Evolutionary conservation across 2,329 filamentous ascomycete species (phyloP).

Genomic region (Xylaria sp.): DNA sequence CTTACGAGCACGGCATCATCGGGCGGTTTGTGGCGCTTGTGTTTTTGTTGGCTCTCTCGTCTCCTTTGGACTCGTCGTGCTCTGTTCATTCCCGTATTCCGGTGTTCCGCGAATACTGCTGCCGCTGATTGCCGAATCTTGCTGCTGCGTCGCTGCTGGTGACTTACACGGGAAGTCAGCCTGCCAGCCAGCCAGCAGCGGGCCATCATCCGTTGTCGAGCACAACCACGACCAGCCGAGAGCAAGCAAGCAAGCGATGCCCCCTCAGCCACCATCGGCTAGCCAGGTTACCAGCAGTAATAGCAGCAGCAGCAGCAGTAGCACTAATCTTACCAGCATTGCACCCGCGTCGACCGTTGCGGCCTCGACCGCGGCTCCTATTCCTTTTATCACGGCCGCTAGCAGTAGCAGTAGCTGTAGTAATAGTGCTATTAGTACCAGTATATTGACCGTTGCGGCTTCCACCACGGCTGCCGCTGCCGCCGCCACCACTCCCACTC

Average conservation of each 20-base stretch:
- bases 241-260: slow-evolving; percentile 45
- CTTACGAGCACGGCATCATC: not conserved
- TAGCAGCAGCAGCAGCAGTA: slow-evolving; percentile 33
- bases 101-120: not conserved
- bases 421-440: slow-evolving; percentile 31
- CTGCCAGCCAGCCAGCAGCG: slow-evolving; percentile 15
- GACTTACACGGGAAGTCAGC: slow-evolving; percentile 22
- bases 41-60: not conserved
- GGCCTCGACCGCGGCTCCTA: slow-evolving; percentile 39
- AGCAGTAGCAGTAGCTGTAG: slow-evolving; percentile 27
- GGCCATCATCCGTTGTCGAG: slow-evolving; percentile 19
- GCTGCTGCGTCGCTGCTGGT: slow-evolving; percentile 12
- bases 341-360: slow-evolving; percentile 43
- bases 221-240: slow-evolving; percentile 1
- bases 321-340: slow-evolving; percentile 8
- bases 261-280: slow-evolving; percentile 47
- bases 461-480: slow-evolving; percentile 39
- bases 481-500: slow-evolving; percentile 18
- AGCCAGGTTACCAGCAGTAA: slow-evolving; percentile 44
- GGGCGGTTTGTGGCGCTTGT: not conserved
- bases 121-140: not conserved
- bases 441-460: slow-evolving; percentile 37
- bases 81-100: not conserved
- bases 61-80: not conserved
- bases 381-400: slow-evolving; percentile 31